Percentiles rank a stretch among this genome's conserved stretches.
These are phyloP conservation scores for Psophocarpus tetragonolobus DNA, from an alignment of 306 rosid species.

Conservation along the genomic window DNA sequence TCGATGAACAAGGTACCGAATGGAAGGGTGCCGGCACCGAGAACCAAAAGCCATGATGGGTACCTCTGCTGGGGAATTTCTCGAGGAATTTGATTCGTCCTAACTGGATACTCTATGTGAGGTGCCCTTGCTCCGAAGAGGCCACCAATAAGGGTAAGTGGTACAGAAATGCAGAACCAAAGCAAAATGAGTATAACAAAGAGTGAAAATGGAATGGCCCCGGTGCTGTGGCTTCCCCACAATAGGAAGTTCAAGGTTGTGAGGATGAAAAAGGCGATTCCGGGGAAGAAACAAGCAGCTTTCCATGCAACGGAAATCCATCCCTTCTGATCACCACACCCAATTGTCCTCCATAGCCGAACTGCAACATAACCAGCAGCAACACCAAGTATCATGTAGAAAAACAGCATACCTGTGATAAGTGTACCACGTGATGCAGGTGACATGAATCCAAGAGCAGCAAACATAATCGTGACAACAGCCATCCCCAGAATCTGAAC, in stretches of 20 bases:
- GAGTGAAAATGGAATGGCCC: slow-evolving; percentile 92
- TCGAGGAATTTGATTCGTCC: slow-evolving; percentile 89
- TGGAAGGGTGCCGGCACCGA: slow-evolving; percentile 94
- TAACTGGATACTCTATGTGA: slow-evolving; percentile 80
- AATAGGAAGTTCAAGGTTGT: slow-evolving; percentile 81
- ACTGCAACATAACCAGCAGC: slow-evolving; percentile 95
- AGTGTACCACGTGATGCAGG: slow-evolving; percentile 97
- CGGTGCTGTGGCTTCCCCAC: slow-evolving; percentile 98
- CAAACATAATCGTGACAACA: slow-evolving; percentile 92
- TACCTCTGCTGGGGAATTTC: slow-evolving; percentile 91
- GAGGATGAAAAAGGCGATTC: slow-evolving; percentile 83
- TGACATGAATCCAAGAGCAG: slow-evolving; percentile 98
- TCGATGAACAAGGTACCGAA: slow-evolving; percentile 94
- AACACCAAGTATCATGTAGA: slow-evolving; percentile 89
- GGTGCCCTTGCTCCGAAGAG: slow-evolving; percentile 88
- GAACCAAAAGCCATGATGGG: slow-evolving; percentile 93
- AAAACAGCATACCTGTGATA: slow-evolving; percentile 86
- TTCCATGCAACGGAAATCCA: slow-evolving; percentile 88
- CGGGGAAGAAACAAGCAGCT: slow-evolving; percentile 96
- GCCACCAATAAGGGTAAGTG: slow-evolving; percentile 90
- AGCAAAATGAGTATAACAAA: slow-evolving; percentile 74
- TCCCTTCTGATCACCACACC: slow-evolving; percentile 70
- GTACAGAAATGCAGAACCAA: slow-evolving; percentile 96
- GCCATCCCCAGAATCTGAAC: slow-evolving; percentile 98
- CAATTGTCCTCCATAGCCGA: slow-evolving; percentile 88